Conservation (phyloP, 306 rosid genomes). For the Rosa lucieae region DNA sequence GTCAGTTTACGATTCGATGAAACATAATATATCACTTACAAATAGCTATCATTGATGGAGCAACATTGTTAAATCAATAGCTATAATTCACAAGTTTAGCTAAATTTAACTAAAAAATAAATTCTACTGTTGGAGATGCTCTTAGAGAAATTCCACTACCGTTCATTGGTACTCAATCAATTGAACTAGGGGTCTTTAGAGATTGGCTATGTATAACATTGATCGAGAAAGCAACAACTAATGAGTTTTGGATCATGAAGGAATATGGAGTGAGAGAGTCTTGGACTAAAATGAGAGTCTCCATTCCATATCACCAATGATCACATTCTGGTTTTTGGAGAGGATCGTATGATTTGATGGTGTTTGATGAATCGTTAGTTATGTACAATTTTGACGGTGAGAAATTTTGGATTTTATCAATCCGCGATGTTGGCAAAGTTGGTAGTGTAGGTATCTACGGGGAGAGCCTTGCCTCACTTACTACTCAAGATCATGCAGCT, state of each 20-base stretch:
- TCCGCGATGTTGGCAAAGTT: neutral
- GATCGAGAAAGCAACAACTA: neutral
- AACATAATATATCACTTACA: no score
- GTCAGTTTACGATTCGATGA: no score
- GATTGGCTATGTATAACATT: neutral
- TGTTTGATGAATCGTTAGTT: neutral
- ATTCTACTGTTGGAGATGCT: no score
- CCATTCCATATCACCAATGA: neutral
- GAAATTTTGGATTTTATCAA: no score
- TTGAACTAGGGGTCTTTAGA: neutral
- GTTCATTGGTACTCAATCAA: no score
- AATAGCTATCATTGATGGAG: no score
- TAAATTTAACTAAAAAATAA: no score
- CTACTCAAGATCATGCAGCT: neutral
- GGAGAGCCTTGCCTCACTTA: neutral
- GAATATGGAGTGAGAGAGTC: neutral
- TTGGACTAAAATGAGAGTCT: neutral
- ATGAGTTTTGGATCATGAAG: constrained; percentile 15
- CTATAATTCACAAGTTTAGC: no score
- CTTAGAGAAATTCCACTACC: no score
- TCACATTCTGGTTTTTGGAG: neutral
- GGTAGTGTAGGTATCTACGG: neutral
- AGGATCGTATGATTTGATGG: neutral
- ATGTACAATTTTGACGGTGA: neutral
- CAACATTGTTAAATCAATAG: no score